Base-by-base conservation (phyloP, 768 basidiomycete species). In the Hebeloma cylindrosporum region DNA sequence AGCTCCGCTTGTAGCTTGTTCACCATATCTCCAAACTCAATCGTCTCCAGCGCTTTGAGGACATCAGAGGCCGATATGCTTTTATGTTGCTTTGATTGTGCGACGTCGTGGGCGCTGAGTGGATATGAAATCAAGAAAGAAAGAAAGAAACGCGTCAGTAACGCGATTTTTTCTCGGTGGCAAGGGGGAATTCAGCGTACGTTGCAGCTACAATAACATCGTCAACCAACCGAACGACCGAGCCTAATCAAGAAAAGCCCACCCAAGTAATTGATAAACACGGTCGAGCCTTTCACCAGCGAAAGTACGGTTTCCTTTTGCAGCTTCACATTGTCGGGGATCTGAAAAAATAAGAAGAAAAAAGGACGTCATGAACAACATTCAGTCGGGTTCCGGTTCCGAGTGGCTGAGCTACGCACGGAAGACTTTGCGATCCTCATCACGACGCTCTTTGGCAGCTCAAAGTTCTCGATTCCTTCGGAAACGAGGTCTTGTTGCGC, bases 251-350 rank as follows among this genome's bases (percentile, higher is more conserved):
- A 4, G n/a, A 11, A 16, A 17, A 40, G 69, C 83, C 54, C 62
- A 87, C 94, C 85, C 6, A 98, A 72, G 56, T 93, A 95, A 63
- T 88, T 94, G 54, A 99, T 93, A 63, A 97, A 98, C 40, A 97
- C 87, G 0, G 94, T 94, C 3, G 93, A 91, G 22, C 86, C 85
- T 60, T 93, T 93, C 10, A 88, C 75, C 7, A 96, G 73, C 9
- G 92, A 89, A 1, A 88, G 62, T 0, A 93, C 82, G 0, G 89
- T 88, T 47, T 97, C 95, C 51, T 93, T 95, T 56, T 93, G 88
- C 44, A 96, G 65, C 60, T 95, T 95, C 9, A 84, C 78, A 53
- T 82, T 85, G 0, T 91, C 85, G 5, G 92, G 90, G 3, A 95
- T 68, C 93, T 94, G 36, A 11, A 14, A n/a, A 21, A 29, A 14